Conservation (phyloP, 345 rosid species). For the Citrus australasica region DNA sequence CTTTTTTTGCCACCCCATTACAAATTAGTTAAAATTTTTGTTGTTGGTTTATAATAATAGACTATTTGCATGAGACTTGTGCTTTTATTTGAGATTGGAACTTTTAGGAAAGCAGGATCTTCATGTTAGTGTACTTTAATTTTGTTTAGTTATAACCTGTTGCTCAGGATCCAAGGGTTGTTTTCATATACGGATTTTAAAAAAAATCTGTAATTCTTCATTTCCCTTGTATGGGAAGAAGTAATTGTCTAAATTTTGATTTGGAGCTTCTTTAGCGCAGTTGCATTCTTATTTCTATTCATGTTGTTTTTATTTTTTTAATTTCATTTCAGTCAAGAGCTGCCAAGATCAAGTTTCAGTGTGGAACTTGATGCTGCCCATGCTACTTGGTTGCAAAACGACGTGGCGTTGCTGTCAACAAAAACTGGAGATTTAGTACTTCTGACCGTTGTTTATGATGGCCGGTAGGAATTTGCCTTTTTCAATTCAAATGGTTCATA, state of each 20-base stretch:
- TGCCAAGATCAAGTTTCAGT: constrained; percentile 78
- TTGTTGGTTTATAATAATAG: background rate
- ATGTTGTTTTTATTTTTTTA: constrained; percentile 5
- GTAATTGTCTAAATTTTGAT: background rate
- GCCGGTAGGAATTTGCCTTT: constrained; percentile 50
- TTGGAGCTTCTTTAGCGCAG: background rate
- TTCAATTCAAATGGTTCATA: background rate
- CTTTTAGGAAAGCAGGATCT: background rate
- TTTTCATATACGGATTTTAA: background rate
- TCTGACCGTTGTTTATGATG: constrained; percentile 87
- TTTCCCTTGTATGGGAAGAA: background rate
- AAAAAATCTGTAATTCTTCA: background rate
- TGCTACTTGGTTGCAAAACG: constrained; percentile 76
- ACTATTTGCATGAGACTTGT: background rate
- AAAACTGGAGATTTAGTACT: constrained; percentile 88
- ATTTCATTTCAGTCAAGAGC: constrained; percentile 68
- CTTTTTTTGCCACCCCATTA: background rate
- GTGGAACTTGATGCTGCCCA: constrained; percentile 97
- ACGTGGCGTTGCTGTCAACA: constrained; percentile 84
- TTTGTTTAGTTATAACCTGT: constrained; percentile 1
- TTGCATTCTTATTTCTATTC: background rate
- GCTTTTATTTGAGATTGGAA: background rate
- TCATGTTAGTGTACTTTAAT: background rate
- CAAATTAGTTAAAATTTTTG: background rate
- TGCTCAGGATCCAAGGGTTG: background rate